Conservation (phyloP, 176 grass and related monocot species). For the Pharus latifolius region DNA sequence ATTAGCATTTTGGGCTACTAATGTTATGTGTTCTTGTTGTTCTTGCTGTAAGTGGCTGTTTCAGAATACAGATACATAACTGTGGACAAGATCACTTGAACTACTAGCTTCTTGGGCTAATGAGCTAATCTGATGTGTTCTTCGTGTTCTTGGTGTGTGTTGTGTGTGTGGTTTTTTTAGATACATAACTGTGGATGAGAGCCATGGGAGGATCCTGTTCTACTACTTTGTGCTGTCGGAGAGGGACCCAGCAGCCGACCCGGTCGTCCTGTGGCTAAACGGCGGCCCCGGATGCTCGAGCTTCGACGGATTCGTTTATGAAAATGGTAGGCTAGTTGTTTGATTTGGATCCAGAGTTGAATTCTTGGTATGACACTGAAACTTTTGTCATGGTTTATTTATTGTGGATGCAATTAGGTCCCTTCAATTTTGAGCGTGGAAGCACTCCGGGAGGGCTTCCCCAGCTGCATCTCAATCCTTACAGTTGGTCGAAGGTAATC, state of each 20-base stretch:
- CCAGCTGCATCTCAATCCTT: slow-evolving; percentile 71
- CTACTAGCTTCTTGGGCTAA: no score
- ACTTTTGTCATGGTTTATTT: no score
- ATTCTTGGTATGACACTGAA: background rate
- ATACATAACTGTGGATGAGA: slow-evolving; percentile 48
- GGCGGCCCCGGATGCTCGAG: slow-evolving; percentile 86
- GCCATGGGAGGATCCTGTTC: slow-evolving; percentile 45
- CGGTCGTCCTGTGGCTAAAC: slow-evolving; percentile 86
- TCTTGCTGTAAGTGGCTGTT: no score
- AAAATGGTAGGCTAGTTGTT: slow-evolving; percentile 34
- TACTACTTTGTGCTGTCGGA: slow-evolving; percentile 80
- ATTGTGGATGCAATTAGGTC: slow-evolving; percentile 44
- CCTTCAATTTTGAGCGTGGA: slow-evolving; percentile 64
- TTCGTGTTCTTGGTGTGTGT: background rate
- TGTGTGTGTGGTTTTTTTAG: no score
- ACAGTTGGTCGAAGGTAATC: slow-evolving; percentile 80
- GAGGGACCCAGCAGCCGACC: slow-evolving; percentile 48
- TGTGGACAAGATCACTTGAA: no score
- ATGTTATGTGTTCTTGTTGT: no score
- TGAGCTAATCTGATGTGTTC: no score
- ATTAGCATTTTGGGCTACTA: no score
- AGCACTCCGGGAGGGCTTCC: slow-evolving; percentile 26
- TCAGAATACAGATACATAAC: no score
- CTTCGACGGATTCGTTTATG: slow-evolving; percentile 81
- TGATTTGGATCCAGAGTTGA: background rate